Evolutionary conservation across 495 filamentous ascomycete genomes (phyloP).

Genomic region (Aspergillus leporis): DNA sequence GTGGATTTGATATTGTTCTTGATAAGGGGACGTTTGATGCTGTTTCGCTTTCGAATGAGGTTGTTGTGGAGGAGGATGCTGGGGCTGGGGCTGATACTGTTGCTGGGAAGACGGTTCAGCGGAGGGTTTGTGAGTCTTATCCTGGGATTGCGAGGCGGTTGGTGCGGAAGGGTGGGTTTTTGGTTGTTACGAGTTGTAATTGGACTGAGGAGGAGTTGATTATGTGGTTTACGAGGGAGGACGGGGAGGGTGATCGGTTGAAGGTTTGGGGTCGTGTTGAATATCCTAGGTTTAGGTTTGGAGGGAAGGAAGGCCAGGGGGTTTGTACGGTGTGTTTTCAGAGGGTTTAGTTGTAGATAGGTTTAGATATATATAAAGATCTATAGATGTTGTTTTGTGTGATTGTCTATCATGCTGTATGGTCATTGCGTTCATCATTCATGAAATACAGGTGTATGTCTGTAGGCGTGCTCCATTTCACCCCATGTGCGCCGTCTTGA

Average conservation of each 20-base stretch:
- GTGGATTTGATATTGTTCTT: constrained; percentile 80
- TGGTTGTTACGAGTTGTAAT: constrained; percentile 93
- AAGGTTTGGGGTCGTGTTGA: constrained; percentile 63
- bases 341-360: constrained; percentile 20
- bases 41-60: constrained; percentile 69
- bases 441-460: constrained; percentile 1
- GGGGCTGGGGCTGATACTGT: neutral
- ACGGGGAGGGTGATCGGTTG: constrained; percentile 40
- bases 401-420: constrained; percentile 6
- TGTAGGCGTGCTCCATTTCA: neutral
- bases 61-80: constrained; percentile 44
- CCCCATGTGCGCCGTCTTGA: neutral
- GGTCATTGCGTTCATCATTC: constrained; percentile 5
- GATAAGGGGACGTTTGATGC: constrained; percentile 99
- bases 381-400: neutral
- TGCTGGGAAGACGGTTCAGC: constrained; percentile 29
- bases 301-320: constrained; percentile 79
- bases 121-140: constrained; percentile 72
- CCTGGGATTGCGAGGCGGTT: constrained; percentile 60
- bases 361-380: neutral
- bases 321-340: constrained; percentile 80
- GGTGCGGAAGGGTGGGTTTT: constrained; percentile 66
- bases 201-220: constrained; percentile 91
- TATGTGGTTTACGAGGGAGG: constrained; percentile 63
- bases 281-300: constrained; percentile 85